phyloP scores from a whole-genome alignment of 2,329 filamentous ascomycete species.

The Tolypocladium sp. region DNA sequence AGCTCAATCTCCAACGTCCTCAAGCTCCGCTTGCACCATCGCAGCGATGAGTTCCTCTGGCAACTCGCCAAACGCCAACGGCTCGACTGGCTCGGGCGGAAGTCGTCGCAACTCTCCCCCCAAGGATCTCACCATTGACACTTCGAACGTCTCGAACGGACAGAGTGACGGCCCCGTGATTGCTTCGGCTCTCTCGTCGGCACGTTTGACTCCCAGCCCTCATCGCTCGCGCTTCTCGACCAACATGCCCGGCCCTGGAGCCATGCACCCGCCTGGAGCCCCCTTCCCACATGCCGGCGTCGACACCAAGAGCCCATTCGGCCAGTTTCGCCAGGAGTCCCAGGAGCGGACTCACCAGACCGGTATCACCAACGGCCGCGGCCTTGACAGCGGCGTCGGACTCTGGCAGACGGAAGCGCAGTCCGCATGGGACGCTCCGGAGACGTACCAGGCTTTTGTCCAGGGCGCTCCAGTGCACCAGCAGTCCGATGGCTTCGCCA shows the following conservation, averaged over 20 bases:
- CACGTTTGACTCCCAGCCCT: constrained; percentile 1
- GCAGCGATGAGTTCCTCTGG: neutral
- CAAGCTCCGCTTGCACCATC: neutral
- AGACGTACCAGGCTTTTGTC: neutral
- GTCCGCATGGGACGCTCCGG: neutral
- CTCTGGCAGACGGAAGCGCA: neutral
- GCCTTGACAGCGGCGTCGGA: neutral
- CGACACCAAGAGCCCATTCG: neutral
- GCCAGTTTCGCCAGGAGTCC: neutral
- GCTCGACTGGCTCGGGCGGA: neutral
- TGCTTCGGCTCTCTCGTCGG: neutral
- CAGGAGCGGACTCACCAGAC: neutral
- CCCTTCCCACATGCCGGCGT: neutral
- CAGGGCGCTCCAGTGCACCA: neutral
- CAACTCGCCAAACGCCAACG: neutral
- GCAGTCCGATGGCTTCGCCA: neutral
- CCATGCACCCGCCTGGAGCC: neutral
- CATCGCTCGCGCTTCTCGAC: neutral
- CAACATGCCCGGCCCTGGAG: neutral
- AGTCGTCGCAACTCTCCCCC: neutral
- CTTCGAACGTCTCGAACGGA: neutral
- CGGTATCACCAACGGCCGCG: neutral
- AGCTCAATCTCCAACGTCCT: neutral
- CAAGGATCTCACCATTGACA: neutral
- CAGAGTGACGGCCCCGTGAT: no score